Base-by-base conservation (phyloP, 179 eudicot species). In the Silene vulgaris region DNA sequence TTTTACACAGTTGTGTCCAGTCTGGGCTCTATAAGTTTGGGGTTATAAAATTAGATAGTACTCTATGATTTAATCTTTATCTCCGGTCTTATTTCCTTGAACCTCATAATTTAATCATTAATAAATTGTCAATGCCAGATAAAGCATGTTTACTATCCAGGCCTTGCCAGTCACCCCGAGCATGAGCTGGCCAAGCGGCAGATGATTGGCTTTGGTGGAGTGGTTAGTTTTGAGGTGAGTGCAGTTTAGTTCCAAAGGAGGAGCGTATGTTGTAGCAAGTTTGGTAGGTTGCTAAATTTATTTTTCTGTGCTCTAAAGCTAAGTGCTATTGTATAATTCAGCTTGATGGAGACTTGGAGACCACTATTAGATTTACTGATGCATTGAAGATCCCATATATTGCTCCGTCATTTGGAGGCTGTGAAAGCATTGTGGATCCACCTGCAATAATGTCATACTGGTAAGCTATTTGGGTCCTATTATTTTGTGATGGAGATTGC, bases 381-480 rank as follows among this genome's bases (percentile, higher is more conserved):
- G 77, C 90, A 0, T 76, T 95, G 85, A 95, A 82, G 81, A 95
- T 95, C 68, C 90, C 99, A 17, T 95, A 95, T 72, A 92, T 95
- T 67, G 99, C 99, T 60, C 97, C 99, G 21, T 92, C 97, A 11
- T 95, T 95, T 75, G 99, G 99, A 69, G 99, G 99, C 75, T 87
- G 91, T 77, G 99, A 95, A 83, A 95, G 99, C 81, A 90, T 95
- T 81, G 97, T 95, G 76, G 97, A 89, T 82, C 97, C 88, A 83
- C 99, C 99, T 63, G 99, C 99, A 54, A 87, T 95, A 30, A 95
- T 95, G 99, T 92, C 99, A 82, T 95, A 95, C 85, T 92, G 99
- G 99, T 95, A 84, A 65, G 84, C 72, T 21, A 65, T 19, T 4
- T 69, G 35, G 63, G 59, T 60, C 70, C 5, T 43, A 73, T n/a